These are phyloP conservation scores for Boletus rex-veris DNA, from an alignment of 768 basidiomycete species.

Conservation along the genomic window DNA sequence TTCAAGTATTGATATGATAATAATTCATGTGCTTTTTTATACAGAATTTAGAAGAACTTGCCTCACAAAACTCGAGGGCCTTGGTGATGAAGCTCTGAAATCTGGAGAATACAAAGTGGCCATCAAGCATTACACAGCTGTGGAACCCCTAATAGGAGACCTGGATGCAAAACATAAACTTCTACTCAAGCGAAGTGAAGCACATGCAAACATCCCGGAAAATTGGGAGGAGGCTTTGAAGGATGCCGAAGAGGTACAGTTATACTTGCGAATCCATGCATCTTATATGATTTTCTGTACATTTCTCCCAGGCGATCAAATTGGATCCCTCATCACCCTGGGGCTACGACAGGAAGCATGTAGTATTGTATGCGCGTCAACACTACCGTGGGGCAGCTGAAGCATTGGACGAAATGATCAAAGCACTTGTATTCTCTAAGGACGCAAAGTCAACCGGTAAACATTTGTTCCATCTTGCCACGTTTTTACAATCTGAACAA, in stretches of 20 bases:
- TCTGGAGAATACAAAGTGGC: constrained; percentile 6
- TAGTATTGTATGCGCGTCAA: neutral
- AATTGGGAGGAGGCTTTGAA: constrained; percentile 4
- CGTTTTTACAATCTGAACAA: neutral
- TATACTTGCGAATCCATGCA: neutral
- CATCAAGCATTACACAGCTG: constrained; percentile 14
- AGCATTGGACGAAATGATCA: constrained; percentile 9
- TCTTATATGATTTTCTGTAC: neutral
- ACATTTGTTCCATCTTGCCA: neutral
- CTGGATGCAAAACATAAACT: neutral
- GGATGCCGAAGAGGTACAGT: constrained; percentile 17
- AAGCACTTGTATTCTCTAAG: neutral
- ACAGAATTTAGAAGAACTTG: constrained; percentile 8
- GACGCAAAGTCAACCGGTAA: constrained; percentile 7
- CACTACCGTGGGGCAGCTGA: constrained; percentile 13
- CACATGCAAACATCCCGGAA: neutral
- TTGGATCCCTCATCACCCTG: constrained; percentile 12
- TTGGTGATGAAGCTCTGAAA: constrained; percentile 7
- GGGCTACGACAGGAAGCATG: constrained; percentile 16
- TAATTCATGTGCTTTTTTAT: neutral
- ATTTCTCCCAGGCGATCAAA: constrained; percentile 9
- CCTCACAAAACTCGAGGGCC: constrained; percentile 2
- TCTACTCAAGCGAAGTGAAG: constrained; percentile 15
- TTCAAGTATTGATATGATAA: neutral
- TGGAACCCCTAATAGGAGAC: constrained; percentile 7